A percentile compares a stretch with the other conserved stretches of the same genome.
Evolutionary conservation across 2,329 filamentous ascomycete genomes (phyloP).

Genomic region (Capronia coronata): DNA sequence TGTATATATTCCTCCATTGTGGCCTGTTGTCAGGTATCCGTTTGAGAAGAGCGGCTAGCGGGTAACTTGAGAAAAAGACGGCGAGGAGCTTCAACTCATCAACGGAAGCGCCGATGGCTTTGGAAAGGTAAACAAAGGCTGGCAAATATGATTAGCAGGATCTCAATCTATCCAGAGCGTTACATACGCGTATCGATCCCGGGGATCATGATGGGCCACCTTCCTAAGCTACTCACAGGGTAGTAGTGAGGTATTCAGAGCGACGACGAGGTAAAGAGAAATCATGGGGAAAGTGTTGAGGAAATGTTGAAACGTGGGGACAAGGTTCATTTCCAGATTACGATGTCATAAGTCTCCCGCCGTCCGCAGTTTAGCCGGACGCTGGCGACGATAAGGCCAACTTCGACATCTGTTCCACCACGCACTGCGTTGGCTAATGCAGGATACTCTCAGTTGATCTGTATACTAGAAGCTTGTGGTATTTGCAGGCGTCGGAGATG

Average conservation of each 20-base stretch:
- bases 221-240: neutral
- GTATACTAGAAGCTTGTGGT: too few species aligned
- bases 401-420: too few species aligned
- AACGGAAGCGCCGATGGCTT: conserved; percentile 54
- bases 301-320: conserved; percentile 1
- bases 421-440: neutral
- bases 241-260: neutral
- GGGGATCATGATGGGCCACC: conserved; percentile 50
- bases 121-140: conserved; percentile 58
- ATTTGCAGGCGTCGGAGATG: too few species aligned
- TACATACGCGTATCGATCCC: conserved; percentile 56
- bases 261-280: neutral
- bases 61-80: conserved; percentile 87
- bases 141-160: neutral
- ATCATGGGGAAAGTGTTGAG: neutral
- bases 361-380: neutral
- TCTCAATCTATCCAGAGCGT: neutral
- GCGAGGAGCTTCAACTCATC: conserved; percentile 82
- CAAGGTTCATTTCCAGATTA: neutral
- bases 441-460: too few species aligned
- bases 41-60: conserved; percentile 80
- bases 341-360: conserved; percentile 2
- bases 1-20: conserved; percentile 80
- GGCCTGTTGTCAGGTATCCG: conserved; percentile 80
- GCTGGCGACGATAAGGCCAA: too few species aligned